These are phyloP conservation scores for Tulasnella sp. DNA, from an alignment of 768 basidiomycete genomes.

Conservation along the genomic window DNA sequence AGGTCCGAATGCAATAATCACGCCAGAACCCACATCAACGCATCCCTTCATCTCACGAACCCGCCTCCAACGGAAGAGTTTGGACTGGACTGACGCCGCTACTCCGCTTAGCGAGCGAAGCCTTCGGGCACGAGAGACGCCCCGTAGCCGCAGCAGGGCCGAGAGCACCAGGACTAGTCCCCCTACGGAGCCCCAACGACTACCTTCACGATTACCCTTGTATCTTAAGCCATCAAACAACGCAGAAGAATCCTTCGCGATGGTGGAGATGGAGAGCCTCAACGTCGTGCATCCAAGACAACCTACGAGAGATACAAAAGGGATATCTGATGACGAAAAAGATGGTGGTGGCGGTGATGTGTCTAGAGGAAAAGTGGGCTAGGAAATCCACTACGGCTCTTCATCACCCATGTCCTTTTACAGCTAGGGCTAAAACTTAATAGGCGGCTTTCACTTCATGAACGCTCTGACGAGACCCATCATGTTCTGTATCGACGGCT, in stretches of 20 bases:
- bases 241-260: neutral
- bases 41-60: neutral
- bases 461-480: too few relatives aligned
- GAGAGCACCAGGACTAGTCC: too few relatives aligned
- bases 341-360: neutral
- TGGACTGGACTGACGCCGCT: neutral
- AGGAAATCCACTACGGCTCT: too few relatives aligned
- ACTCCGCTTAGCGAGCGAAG: neutral
- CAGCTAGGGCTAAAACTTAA: too few relatives aligned
- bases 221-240: neutral
- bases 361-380: too few relatives aligned
- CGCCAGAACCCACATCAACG: too few relatives aligned
- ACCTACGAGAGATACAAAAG: neutral
- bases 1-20: neutral
- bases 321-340: neutral
- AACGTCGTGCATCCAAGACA: neutral
- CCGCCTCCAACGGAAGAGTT: neutral
- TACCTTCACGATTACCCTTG: neutral
- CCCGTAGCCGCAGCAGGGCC: too few relatives aligned
- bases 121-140: neutral
- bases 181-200: too few relatives aligned
- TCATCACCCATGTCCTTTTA: too few relatives aligned
- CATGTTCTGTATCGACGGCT: too few relatives aligned
- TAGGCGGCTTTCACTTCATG: too few relatives aligned
- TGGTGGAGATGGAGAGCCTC: neutral